These are phyloP conservation scores for Colletotrichum magnum DNA, from an alignment of 2,329 filamentous ascomycete species.

Conservation along the genomic window DNA sequence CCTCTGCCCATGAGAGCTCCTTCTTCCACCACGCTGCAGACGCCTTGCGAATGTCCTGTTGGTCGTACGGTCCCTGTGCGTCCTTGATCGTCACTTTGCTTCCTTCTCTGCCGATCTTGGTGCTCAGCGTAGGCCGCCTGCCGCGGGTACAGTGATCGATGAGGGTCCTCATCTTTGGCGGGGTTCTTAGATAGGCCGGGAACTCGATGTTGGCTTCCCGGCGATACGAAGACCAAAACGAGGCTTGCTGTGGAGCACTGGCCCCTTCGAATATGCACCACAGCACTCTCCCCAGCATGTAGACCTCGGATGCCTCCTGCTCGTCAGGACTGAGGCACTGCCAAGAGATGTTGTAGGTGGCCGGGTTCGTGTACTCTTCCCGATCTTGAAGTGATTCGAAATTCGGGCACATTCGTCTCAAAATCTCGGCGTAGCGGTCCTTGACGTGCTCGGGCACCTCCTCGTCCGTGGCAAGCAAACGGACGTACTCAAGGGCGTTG, in stretches of 20 bases:
- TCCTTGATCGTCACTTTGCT: slow-evolving; percentile 62
- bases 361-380: slow-evolving; percentile 63
- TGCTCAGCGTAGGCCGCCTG: slow-evolving; percentile 60
- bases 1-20: slow-evolving; percentile 63
- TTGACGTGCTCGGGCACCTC: slow-evolving; percentile 56
- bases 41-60: slow-evolving; percentile 52
- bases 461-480: slow-evolving; percentile 67
- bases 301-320: slow-evolving; percentile 71
- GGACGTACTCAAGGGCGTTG: slow-evolving; percentile 71
- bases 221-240: slow-evolving; percentile 72
- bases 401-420: slow-evolving; percentile 60
- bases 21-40: slow-evolving; percentile 63
- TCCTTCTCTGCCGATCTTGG: slow-evolving; percentile 58
- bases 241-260: slow-evolving; percentile 69
- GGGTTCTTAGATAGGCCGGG: slow-evolving; percentile 65
- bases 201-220: slow-evolving; percentile 71
- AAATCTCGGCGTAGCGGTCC: slow-evolving; percentile 56
- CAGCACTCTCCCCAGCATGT: slow-evolving; percentile 73
- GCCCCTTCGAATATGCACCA: slow-evolving; percentile 76
- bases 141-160: slow-evolving; percentile 68
- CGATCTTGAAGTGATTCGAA: slow-evolving; percentile 59
- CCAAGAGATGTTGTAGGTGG: slow-evolving; percentile 69
- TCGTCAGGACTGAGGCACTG: slow-evolving; percentile 64
- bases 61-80: slow-evolving; percentile 50
- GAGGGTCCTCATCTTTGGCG: slow-evolving; percentile 59